These are phyloP conservation scores for Funneliformis geosporum DNA, from an alignment of 192 early-diverging fungal genomes.

Conservation along the genomic window DNA sequence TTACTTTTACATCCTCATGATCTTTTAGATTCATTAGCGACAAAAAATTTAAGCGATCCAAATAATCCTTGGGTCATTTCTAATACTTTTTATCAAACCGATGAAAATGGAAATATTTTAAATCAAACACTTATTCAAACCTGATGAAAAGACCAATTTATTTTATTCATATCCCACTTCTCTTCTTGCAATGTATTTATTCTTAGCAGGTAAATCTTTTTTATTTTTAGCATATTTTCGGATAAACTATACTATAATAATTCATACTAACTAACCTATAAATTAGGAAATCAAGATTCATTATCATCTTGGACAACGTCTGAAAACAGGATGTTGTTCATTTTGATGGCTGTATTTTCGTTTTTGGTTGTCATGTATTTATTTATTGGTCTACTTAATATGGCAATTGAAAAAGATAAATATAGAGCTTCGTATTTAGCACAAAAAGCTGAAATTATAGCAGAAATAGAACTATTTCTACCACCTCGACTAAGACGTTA, in stretches of 20 bases:
- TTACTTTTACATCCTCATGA: not conserved
- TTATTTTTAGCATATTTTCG: not conserved
- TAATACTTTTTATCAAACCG: not conserved
- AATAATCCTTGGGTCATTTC: not conserved
- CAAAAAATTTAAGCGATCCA: not conserved
- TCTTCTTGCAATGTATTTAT: constrained; percentile 1
- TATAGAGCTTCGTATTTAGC: not conserved
- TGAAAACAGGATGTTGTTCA: not conserved
- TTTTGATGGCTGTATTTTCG: not conserved
- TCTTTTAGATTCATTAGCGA: not conserved
- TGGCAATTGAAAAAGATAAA: not conserved
- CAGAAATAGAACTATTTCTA: constrained; percentile 23
- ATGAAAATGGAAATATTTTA: not conserved
- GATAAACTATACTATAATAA: not conserved
- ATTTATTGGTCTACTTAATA: constrained; percentile 16
- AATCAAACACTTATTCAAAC: not conserved
- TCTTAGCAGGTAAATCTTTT: not conserved
- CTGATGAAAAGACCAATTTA: constrained; percentile 6
- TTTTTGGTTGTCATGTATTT: constrained; percentile 8
- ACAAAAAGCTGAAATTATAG: constrained; percentile 15
- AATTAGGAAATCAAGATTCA: not conserved
- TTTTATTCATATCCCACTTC: not conserved
- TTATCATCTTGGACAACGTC: not conserved
- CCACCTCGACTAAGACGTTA: constrained; percentile 1
- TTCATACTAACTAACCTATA: not conserved